Conservation (phyloP, 495 filamentous ascomycete species). For the Penicillium daleae region DNA sequence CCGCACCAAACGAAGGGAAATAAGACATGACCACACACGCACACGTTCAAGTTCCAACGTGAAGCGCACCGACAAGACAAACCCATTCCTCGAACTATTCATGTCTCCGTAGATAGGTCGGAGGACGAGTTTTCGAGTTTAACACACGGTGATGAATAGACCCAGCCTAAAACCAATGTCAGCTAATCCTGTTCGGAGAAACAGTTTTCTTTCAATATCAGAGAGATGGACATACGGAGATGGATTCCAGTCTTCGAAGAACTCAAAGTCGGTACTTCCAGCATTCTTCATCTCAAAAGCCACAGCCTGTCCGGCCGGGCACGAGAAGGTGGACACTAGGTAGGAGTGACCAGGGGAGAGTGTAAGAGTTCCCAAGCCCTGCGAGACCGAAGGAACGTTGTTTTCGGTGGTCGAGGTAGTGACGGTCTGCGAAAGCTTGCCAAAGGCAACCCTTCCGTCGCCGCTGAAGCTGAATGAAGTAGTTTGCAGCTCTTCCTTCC, state of each 20-base stretch:
- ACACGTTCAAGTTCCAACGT: constrained; percentile 1
- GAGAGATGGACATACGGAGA: constrained; percentile 45
- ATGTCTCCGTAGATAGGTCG: background rate
- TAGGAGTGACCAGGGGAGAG: constrained; percentile 61
- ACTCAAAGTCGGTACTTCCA: constrained; percentile 59
- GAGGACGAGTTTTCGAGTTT: constrained; percentile 18
- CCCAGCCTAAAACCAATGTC: constrained; percentile 51
- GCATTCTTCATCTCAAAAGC: constrained; percentile 55
- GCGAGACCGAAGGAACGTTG: constrained; percentile 48
- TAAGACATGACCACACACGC: constrained; percentile 15
- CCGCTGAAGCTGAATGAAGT: constrained; percentile 61
- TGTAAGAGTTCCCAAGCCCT: constrained; percentile 51
- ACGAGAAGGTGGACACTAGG: constrained; percentile 57
- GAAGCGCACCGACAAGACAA: constrained; percentile 12
- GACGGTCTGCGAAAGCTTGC: constrained; percentile 46
- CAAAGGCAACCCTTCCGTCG: constrained; percentile 59
- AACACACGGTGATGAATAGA: constrained; percentile 64
- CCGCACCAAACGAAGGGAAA: background rate
- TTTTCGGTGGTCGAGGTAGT: constrained; percentile 51
- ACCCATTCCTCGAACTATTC: background rate
- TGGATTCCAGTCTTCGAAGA: constrained; percentile 65
- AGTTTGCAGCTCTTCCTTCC: constrained; percentile 53
- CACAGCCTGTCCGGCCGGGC: constrained; percentile 56
- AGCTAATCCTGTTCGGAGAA: constrained; percentile 15
- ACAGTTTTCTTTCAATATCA: too few species aligned